phyloP scores from a whole-genome alignment of 495 filamentous ascomycete species.

The Talaromyces liani region DNA sequence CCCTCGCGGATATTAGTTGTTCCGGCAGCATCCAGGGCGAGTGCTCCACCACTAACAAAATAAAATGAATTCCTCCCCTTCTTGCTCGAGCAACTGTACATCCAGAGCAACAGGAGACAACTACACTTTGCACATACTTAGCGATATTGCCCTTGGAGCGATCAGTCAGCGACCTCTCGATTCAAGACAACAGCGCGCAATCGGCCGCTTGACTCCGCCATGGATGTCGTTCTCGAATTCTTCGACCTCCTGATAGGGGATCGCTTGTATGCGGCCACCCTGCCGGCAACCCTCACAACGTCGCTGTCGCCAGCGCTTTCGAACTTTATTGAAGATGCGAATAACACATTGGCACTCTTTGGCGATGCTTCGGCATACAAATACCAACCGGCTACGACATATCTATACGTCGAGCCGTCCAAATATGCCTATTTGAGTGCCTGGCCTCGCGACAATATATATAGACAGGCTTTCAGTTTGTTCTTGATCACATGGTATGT shows the following conservation, averaged over 20 bases:
- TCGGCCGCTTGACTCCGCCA: slow-evolving; percentile 26
- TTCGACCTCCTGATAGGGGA: slow-evolving; percentile 82
- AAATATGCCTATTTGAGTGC: slow-evolving; percentile 75
- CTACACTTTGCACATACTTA: neutral
- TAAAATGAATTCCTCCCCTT: neutral
- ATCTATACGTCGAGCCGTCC: slow-evolving; percentile 62
- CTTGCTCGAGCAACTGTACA: neutral
- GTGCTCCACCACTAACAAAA: neutral
- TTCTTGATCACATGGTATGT: slow-evolving; percentile 81
- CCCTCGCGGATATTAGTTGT: neutral
- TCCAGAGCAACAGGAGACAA: neutral
- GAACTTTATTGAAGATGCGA: slow-evolving; percentile 32
- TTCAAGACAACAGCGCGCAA: neutral
- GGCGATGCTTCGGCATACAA: slow-evolving; percentile 42
- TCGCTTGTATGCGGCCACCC: slow-evolving; percentile 62
- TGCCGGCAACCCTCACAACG: slow-evolving; percentile 53
- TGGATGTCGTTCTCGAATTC: slow-evolving; percentile 89
- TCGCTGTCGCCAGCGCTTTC: slow-evolving; percentile 29
- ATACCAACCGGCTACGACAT: slow-evolving; percentile 66
- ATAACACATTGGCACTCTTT: slow-evolving; percentile 32
- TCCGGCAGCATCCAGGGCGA: neutral
- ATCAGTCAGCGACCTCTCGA: neutral
- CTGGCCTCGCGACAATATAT: slow-evolving; percentile 73
- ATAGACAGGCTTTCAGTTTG: slow-evolving; percentile 66
- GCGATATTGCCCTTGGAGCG: neutral